Percentiles rank a stretch among this genome's conserved stretches.
Conservation (phyloP, 768 basidiomycete species). For the Suillus placidus region DNA sequence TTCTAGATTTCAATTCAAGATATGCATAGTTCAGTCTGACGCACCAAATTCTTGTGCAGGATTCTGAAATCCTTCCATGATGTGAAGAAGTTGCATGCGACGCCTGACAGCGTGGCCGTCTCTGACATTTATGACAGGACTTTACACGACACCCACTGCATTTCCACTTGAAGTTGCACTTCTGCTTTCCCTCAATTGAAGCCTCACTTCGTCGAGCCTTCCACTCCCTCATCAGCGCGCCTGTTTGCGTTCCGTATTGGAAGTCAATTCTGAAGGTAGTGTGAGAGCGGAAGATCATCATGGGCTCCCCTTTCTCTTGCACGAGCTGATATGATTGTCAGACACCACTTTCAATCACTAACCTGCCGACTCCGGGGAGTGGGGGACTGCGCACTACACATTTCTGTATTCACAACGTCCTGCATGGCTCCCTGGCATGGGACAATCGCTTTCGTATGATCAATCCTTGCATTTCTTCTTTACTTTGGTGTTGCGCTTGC, state of each 20-base stretch:
- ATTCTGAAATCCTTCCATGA: too few relatives aligned
- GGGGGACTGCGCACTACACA: neutral
- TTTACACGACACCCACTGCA: too few relatives aligned
- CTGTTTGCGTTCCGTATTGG: constrained; percentile 70
- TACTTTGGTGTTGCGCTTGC: constrained; percentile 31
- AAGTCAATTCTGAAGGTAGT: constrained; percentile 51
- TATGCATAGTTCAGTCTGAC: too few relatives aligned
- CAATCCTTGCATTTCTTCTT: constrained; percentile 23
- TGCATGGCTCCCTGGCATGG: constrained; percentile 31
- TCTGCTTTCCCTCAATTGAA: constrained; percentile 50
- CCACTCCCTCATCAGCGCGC: constrained; percentile 73
- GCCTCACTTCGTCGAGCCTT: constrained; percentile 78
- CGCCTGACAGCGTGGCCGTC: too few relatives aligned
- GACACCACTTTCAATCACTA: neutral
- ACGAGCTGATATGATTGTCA: neutral
- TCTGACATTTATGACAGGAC: too few relatives aligned
- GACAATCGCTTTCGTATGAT: constrained; percentile 27
- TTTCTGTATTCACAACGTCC: constrained; percentile 11
- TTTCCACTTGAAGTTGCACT: too few relatives aligned
- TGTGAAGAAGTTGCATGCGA: too few relatives aligned
- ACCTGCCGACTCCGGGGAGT: neutral
- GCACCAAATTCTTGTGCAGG: too few relatives aligned
- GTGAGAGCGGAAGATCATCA: neutral
- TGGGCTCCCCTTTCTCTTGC: neutral
- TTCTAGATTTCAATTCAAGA: too few relatives aligned